Evolutionary conservation across 2,329 filamentous ascomycete genomes (phyloP).

Genomic region (Tricladium varicosporioides): DNA sequence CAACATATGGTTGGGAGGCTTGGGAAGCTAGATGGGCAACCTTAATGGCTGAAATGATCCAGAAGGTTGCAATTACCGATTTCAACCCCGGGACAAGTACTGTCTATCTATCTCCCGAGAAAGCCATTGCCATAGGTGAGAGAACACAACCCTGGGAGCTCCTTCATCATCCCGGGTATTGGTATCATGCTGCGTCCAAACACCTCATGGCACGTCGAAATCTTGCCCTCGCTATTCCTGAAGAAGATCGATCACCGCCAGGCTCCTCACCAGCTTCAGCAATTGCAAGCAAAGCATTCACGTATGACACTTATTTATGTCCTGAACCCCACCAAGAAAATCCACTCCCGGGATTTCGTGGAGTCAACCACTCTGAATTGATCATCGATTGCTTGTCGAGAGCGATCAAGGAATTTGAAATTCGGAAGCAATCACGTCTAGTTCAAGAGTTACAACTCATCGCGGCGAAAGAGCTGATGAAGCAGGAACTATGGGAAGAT

Average conservation of each 20-base stretch:
- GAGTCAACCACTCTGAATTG: slow-evolving; percentile 54
- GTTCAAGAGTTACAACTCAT: slow-evolving; percentile 55
- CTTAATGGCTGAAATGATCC: slow-evolving; percentile 60
- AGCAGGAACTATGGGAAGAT: slow-evolving; percentile 50
- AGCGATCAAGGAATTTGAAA: slow-evolving; percentile 53
- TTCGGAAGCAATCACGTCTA: slow-evolving; percentile 50
- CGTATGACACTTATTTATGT: slow-evolving; percentile 66
- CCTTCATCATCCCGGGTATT: slow-evolving; percentile 66
- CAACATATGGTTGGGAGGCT: slow-evolving; percentile 89
- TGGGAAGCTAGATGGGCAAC: slow-evolving; percentile 79
- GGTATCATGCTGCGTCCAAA: slow-evolving; percentile 60
- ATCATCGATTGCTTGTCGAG: slow-evolving; percentile 52
- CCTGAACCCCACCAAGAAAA: slow-evolving; percentile 61
- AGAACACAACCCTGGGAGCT: slow-evolving; percentile 61
- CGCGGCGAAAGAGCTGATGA: slow-evolving; percentile 54
- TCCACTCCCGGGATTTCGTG: slow-evolving; percentile 45
- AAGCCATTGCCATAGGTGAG: slow-evolving; percentile 51
- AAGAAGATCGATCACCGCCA: slow-evolving; percentile 55
- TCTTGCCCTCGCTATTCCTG: slow-evolving; percentile 55
- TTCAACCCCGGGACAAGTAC: slow-evolving; percentile 43
- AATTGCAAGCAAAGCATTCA: slow-evolving; percentile 50
- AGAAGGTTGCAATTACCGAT: slow-evolving; percentile 51
- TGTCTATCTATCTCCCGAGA: slow-evolving; percentile 57
- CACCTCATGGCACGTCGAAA: slow-evolving; percentile 52
- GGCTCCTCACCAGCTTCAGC: slow-evolving; percentile 46